A percentile compares a stretch with the other conserved stretches of the same genome.
Evolutionary conservation across 2,329 filamentous ascomycete genomes (phyloP).

Genomic region (Hymenoscyphus fraxineus): DNA sequence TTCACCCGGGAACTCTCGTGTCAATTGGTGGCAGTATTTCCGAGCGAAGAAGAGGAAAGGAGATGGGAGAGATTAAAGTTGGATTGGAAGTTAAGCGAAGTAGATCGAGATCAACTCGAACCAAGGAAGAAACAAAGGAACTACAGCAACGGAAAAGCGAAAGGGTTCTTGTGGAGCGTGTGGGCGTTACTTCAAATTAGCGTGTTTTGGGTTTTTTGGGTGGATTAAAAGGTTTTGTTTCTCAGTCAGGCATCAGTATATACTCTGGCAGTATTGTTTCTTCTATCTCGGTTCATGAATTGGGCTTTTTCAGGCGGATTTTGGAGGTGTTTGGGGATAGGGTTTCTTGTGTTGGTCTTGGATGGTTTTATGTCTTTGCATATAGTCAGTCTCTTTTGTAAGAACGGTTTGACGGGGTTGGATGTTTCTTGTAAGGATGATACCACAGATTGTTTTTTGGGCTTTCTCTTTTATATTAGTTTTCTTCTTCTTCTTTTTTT

Average conservation of each 20-base stretch:
- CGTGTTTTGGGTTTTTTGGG: background rate
- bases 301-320: background rate
- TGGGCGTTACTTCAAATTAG: conserved; percentile 18
- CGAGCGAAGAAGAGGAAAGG: conserved; percentile 28
- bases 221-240: background rate
- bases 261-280: conserved; percentile 16
- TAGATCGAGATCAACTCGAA: background rate
- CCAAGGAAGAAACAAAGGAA: conserved; percentile 33
- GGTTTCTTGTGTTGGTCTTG: background rate
- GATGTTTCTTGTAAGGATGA: background rate
- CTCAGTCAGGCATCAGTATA: background rate
- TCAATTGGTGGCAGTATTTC: conserved; percentile 31
- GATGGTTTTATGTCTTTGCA: background rate
- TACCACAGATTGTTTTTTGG: conserved; percentile 1
- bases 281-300: background rate
- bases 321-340: background rate
- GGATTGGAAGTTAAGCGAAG: conserved; percentile 28
- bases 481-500: too few species aligned
- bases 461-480: background rate
- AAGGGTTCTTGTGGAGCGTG: conserved; percentile 48
- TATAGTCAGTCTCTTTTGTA: background rate
- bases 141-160: conserved; percentile 48
- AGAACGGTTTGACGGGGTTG: background rate
- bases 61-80: conserved; percentile 24
- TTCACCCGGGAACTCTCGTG: conserved; percentile 8